Evolutionary conservation across 2,329 filamentous ascomycete species (phyloP), one percentile per base, ranked within the genome.

Genomic region (Didymella keratinophila): DNA sequence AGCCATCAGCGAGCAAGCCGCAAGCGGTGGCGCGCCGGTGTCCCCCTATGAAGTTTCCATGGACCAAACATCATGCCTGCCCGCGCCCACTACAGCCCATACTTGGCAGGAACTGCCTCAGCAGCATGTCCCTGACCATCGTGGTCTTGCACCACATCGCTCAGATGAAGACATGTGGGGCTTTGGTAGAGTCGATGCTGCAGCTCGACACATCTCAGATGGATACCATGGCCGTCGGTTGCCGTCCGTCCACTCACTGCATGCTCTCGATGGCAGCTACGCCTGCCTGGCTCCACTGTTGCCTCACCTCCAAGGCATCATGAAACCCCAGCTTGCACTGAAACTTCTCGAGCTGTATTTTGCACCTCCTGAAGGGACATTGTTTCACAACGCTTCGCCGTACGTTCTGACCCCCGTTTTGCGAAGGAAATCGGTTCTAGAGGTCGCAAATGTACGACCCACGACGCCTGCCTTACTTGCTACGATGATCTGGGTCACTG

Each of bases 351-450:
- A 51, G 37, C 18, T 51, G 25, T 51, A 51, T 27, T 51, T 51
- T 18, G 48, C 48, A 8, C 48, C 48, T 16, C 37, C 48, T 12
- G 48, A 51, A 51, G 48, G 48, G 18, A 51, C 48, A 12, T 12
- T 51, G 3, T 51, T 51, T 20, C 48, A 51, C 20, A 51, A 51
- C 12, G 48, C 48, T 32, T 51, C 48, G 8, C 48, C 48, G 7
- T 51, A 51, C 43, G 48, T 51, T 25, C 20, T 51, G 37, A 51
- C 48, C 8, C 48, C 48, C 25, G 48, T 51, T 8, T 43, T 51
- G 20, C 37, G 48, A 8, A 42, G 23, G 14, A 23, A 51, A 2
- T 51, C 48, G 23, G 27, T 51, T 3, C 27, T 51, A 3, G 27
- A 51, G 25, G n/a, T 20, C 9, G 20, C 48, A 3, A 27, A 23